These are phyloP conservation scores for Leccinum fibrillosum DNA, from an alignment of 768 basidiomycete species.

Conservation along the genomic window DNA sequence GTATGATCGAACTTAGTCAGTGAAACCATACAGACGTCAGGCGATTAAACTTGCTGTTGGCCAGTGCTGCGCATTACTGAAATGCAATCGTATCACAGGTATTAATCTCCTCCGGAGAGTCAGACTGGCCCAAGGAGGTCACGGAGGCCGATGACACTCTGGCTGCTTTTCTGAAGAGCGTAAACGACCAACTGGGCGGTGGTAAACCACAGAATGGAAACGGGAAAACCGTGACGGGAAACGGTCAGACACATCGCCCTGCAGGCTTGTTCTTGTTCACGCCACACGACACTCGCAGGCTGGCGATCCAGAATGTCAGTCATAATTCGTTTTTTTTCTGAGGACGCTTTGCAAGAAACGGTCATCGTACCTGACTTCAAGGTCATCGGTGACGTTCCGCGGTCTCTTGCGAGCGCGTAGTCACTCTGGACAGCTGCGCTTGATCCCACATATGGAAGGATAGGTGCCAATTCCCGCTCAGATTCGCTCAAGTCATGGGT, in stretches of 20 bases:
- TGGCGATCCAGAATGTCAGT: conserved; percentile 83
- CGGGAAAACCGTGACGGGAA: conserved; percentile 4
- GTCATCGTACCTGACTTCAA: conserved; percentile 93
- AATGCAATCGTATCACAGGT: conserved; percentile 43
- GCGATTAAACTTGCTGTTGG: conserved; percentile 31
- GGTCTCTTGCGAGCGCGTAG: conserved; percentile 61
- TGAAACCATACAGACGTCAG: conserved; percentile 82
- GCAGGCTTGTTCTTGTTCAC: conserved; percentile 64
- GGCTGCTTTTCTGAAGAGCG: conserved; percentile 50
- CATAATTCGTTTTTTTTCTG: conserved; percentile 63
- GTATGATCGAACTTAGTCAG: conserved; percentile 33
- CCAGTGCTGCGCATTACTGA: not conserved
- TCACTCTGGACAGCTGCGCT: conserved; percentile 64
- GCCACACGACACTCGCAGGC: conserved; percentile 48
- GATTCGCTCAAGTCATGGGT: conserved; percentile 65
- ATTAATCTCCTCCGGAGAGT: conserved; percentile 85
- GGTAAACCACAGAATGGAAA: conserved; percentile 10
- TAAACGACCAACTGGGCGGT: conserved; percentile 16
- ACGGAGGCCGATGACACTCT: conserved; percentile 69
- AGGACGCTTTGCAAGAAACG: conserved; percentile 63
- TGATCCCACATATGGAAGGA: conserved; percentile 53
- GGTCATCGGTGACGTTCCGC: conserved; percentile 69
- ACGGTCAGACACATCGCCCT: conserved; percentile 11
- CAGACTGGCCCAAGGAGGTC: conserved; percentile 85
- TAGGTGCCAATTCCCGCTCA: conserved; percentile 42